Percentiles rank a stretch among this genome's conserved stretches.
Evolutionary conservation across 495 filamentous ascomycete genomes (phyloP).

Genomic region (Podospora didyma): DNA sequence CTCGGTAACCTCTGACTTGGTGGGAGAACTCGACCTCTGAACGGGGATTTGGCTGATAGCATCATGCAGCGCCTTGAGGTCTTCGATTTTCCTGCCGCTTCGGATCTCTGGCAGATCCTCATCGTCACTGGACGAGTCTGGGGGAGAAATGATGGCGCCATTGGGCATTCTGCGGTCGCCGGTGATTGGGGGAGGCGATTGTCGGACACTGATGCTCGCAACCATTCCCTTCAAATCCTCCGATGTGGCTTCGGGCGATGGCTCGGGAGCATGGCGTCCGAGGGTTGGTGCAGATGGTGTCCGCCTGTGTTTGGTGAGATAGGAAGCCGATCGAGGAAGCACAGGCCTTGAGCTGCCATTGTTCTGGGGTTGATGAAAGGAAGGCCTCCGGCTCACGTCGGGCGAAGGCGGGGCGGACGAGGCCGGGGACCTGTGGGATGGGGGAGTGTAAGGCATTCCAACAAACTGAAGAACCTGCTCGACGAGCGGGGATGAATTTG

Average conservation of each 20-base stretch:
- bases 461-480: neutral
- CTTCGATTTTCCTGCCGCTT: slow-evolving; percentile 51
- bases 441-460: slow-evolving; percentile 92
- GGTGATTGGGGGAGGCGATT: slow-evolving; percentile 74
- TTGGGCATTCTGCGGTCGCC: slow-evolving; percentile 64
- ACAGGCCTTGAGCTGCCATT: slow-evolving; percentile 42
- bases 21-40: slow-evolving; percentile 60
- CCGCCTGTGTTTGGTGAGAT: slow-evolving; percentile 57
- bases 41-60: slow-evolving; percentile 78
- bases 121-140: slow-evolving; percentile 86
- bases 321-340: slow-evolving; percentile 71
- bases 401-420: slow-evolving; percentile 63
- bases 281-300: slow-evolving; percentile 36
- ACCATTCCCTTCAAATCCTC: slow-evolving; percentile 48
- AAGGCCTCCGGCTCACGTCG: slow-evolving; percentile 54
- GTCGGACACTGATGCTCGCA: slow-evolving; percentile 56
- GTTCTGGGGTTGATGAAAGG: slow-evolving; percentile 42
- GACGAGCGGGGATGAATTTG: slow-evolving; percentile 2
- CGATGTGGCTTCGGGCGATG: slow-evolving; percentile 42
- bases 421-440: slow-evolving; percentile 73
- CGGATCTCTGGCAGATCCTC: slow-evolving; percentile 54
- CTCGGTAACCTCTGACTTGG: slow-evolving; percentile 21
- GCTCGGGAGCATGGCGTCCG: slow-evolving; percentile 31
- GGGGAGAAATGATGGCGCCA: slow-evolving; percentile 80
- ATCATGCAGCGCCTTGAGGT: slow-evolving; percentile 73